Conservation (phyloP, 2,329 filamentous ascomycete species). For the Paracoccidioides brasiliensis region DNA sequence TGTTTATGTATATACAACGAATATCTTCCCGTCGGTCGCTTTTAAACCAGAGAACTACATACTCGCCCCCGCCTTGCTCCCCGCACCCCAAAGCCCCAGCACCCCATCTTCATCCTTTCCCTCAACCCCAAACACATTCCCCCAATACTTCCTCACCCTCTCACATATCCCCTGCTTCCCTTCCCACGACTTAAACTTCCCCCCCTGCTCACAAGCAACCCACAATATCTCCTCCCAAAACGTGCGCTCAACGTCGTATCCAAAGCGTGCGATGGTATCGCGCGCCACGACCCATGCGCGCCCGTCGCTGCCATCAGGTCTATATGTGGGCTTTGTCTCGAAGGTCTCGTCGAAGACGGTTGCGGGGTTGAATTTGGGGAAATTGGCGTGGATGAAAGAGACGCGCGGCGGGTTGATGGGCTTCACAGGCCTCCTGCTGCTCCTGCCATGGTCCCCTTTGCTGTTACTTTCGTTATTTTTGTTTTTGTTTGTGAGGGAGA, state of each 20-base stretch:
- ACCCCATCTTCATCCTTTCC: slow-evolving; percentile 23
- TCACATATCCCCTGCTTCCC: slow-evolving; percentile 24
- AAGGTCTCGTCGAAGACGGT: slow-evolving; percentile 24
- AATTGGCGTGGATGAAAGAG: slow-evolving; percentile 31
- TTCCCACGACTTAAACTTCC: slow-evolving; percentile 22
- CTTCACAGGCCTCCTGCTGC: slow-evolving; percentile 14
- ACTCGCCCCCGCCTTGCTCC: background rate
- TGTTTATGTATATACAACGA: too few relatives aligned
- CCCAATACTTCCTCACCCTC: slow-evolving; percentile 23
- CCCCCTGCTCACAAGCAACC: slow-evolving; percentile 27
- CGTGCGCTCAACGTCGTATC: slow-evolving; percentile 23
- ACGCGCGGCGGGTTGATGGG: slow-evolving; percentile 20
- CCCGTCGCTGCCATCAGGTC: slow-evolving; percentile 20
- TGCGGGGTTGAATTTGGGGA: slow-evolving; percentile 30
- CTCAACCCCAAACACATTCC: slow-evolving; percentile 19
- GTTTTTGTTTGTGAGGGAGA: slow-evolving; percentile 21
- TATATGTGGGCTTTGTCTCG: slow-evolving; percentile 26
- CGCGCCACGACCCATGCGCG: slow-evolving; percentile 23
- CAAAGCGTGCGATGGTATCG: slow-evolving; percentile 21
- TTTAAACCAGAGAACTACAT: too few relatives aligned
- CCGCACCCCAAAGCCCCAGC: slow-evolving; percentile 12
- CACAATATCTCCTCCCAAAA: slow-evolving; percentile 30
- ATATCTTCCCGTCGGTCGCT: too few relatives aligned
- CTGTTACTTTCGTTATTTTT: slow-evolving; percentile 22
- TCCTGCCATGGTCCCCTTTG: slow-evolving; percentile 17